Base-by-base conservation (phyloP, 805 yeast genomes). In the Saturnispora hagleri region DNA sequence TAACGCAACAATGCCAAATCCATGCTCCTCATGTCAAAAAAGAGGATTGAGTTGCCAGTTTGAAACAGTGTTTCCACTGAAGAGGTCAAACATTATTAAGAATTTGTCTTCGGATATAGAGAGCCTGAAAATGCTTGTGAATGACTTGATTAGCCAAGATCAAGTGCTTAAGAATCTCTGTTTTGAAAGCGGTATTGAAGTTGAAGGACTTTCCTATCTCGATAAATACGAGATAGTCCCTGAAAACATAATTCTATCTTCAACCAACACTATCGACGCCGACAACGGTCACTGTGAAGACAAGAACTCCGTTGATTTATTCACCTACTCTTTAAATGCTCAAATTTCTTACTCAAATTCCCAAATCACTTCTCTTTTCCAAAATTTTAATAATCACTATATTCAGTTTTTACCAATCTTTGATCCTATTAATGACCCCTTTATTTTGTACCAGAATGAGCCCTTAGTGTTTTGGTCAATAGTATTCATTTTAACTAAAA, bases 1-100 rank as follows among this genome's bases (percentile, higher is more conserved):
- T 12, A 56, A 66, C 13, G 60, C 61, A 24, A 75, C 79, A 15
- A 64, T 70, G 35, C 87, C 88, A 3, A 60, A 65, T 24, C 76
- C 85, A 0, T 83, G 89, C 59, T 63, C 81, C 3, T 72, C 77
- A 31, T 83, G 89, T 61, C 56, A 68, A 5, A 78, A 74, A 60
- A 72, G 75, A 53, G 77, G 77, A 17, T 58, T 76, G 20, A 65
- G 67, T 27, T 83, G 89, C 60, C 72, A 73, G 44, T 67, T 81
- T 44, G 86, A 81, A 56, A 69, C 75, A 18, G 79, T 82, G 13
- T 69, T 73, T 12, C 78, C 79, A 3, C 76, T 80, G 2, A 78
- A 77, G 54, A 62, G 80, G 51, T 67, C 76, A 15, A 69, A 67
- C 46, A 69, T 71, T 46, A 68, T 71, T 53, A 68, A 65, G 46